Conservation (phyloP, 768 basidiomycete genomes). For the Tylopilus sp. region DNA sequence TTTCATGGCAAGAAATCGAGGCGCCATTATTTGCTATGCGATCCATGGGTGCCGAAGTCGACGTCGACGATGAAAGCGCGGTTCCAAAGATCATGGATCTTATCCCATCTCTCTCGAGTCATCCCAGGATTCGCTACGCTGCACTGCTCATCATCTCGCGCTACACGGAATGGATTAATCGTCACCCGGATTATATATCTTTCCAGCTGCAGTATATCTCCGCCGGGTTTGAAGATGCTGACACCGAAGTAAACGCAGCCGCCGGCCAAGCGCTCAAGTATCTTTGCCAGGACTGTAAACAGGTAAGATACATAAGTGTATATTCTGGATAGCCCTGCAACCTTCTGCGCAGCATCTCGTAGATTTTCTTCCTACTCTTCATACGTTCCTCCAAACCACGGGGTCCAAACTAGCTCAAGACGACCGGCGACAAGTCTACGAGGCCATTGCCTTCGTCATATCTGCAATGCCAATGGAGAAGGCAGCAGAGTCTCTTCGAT, state of each 20-base stretch:
- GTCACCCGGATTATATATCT: conserved; percentile 82
- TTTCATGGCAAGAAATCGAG: conserved; percentile 95
- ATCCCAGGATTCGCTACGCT: conserved; percentile 92
- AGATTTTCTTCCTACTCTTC: conserved; percentile 87
- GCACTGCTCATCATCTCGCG: conserved; percentile 92
- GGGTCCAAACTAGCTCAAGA: conserved; percentile 80
- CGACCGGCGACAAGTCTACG: conserved; percentile 89
- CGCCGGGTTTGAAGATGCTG: conserved; percentile 79
- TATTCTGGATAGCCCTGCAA: conserved; percentile 7
- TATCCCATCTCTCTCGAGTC: conserved; percentile 82
- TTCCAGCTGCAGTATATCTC: conserved; percentile 90
- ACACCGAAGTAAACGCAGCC: conserved; percentile 84
- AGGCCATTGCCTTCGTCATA: conserved; percentile 94
- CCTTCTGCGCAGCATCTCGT: conserved; percentile 68
- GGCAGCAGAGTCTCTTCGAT: conserved; percentile 81
- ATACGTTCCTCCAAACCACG: conserved; percentile 79
- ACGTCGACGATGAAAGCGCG: conserved; percentile 73
- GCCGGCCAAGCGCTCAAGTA: conserved; percentile 96
- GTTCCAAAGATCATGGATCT: conserved; percentile 98
- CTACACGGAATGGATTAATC: conserved; percentile 95
- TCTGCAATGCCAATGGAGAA: conserved; percentile 89
- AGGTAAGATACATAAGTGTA: conserved; percentile 41
- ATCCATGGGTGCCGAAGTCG: conserved; percentile 95
- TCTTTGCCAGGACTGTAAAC: conserved; percentile 94
- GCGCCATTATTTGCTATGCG: conserved; percentile 97